Percentiles rank a stretch among this genome's conserved stretches.
phyloP scores from a whole-genome alignment of 768 basidiomycete species.

The Cystofilobasidium capitatum region DNA sequence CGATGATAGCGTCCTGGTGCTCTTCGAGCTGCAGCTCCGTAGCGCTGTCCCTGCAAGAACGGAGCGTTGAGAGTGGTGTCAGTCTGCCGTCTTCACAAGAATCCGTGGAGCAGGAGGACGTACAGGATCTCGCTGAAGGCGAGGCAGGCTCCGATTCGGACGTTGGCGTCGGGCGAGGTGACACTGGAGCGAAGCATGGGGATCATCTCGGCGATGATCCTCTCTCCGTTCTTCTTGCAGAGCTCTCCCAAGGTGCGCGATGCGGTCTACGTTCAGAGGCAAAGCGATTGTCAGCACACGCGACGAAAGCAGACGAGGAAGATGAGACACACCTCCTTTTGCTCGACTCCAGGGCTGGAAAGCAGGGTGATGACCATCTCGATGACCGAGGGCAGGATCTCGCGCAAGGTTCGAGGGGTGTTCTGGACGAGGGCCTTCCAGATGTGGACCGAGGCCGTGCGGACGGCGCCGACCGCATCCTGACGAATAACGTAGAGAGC shows the following conservation, averaged over 20 bases:
- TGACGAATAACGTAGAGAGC: conserved; percentile 87
- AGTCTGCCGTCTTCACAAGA: no score
- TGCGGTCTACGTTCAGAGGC: conserved; percentile 54
- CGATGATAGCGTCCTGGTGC: conserved; percentile 78
- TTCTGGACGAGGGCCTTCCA: conserved; percentile 98
- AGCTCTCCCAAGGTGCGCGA: conserved; percentile 75
- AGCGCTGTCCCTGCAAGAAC: conserved; percentile 59
- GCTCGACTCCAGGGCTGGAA: conserved; percentile 68
- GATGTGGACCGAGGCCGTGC: conserved; percentile 84
- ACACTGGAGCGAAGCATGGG: conserved; percentile 56
- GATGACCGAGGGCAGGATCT: conserved; percentile 78
- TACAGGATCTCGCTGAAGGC: conserved; percentile 82
- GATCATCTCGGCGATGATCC: conserved; percentile 73
- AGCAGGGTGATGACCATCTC: conserved; percentile 59
- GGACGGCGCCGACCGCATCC: conserved; percentile 77
- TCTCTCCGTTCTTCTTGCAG: conserved; percentile 91
- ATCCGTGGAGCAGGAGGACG: conserved; percentile 33
- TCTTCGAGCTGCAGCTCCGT: conserved; percentile 74
- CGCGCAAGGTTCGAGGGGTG: conserved; percentile 77
- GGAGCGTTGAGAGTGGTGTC: conserved; percentile 22
- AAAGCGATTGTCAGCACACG: not conserved
- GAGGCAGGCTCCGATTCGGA: conserved; percentile 74
- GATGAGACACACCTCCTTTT: conserved; percentile 61
- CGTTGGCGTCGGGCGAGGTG: conserved; percentile 48
- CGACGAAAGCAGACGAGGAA: not conserved